Base-by-base conservation (phyloP, 345 rosid species). In the Citrus sp. region DNA sequence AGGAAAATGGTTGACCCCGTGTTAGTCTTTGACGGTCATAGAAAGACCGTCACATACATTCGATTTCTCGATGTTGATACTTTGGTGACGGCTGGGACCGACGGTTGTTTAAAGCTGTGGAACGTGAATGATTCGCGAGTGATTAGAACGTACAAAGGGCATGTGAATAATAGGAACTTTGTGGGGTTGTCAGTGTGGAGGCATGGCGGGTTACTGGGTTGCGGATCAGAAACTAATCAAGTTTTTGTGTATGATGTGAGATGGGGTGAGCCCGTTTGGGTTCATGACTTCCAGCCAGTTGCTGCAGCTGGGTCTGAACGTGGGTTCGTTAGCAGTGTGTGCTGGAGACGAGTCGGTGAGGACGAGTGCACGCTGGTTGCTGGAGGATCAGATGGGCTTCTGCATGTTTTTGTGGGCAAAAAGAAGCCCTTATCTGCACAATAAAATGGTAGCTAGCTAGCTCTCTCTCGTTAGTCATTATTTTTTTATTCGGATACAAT, bases 241-340 rank as follows among this genome's bases (percentile, higher is more conserved):
- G 94, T 93, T 67, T 89, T 89, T 69, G 93, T 93, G 63, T 95
- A 93, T 2, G 98, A 95, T 38, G 89, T 70, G 80, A 84, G 93
- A 76, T 95, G 98, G 98, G 91, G 81, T 6, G 88, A 92, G 66
- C 97, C 98, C 72, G 81, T 95, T 40, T 95, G 98, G 97, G 86
- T 82, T 70, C 86, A 78, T 35, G 88, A 86, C 73, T 89, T 88
- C 70, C 83, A 87, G 59, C 84, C 88, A 37, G 4, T 9, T 74
- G 84, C 38, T 73, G 28, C 38, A 10, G 55, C 32, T 3, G 72
- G 85, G n/a, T 18, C 38, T 7, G 85, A 74, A 6, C 27, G 67
- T 7, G 87, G 87, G 80, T 89, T 93, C 46, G 92, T 93, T 16
- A 95, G 92, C 66, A 89, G 98, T 68, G 97, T 95, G 76, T 89